A percentile compares a stretch with the other conserved stretches of the same genome.
phyloP scores from a whole-genome alignment of 2,329 filamentous ascomycete species.

The Alternaria ethzedia region DNA sequence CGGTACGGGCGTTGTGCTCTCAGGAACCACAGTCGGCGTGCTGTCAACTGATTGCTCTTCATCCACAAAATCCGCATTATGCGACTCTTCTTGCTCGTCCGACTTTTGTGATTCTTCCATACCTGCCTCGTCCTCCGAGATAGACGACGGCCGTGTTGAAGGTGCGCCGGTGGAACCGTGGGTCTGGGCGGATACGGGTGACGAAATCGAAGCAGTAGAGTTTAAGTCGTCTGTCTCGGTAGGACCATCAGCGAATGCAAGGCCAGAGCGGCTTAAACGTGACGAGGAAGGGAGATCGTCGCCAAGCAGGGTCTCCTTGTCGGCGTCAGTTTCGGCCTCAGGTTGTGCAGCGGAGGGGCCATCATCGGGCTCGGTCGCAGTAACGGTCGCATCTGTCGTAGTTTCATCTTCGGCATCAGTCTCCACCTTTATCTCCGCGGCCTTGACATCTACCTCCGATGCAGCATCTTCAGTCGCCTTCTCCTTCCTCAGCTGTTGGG shows the following conservation, averaged over 20 bases:
- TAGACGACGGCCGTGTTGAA: conserved; percentile 48
- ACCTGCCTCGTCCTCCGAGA: conserved; percentile 46
- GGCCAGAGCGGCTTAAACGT: conserved; percentile 57
- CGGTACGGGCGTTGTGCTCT: conserved; percentile 33
- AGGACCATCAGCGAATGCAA: conserved; percentile 56
- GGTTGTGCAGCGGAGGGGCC: not conserved
- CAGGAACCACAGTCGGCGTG: conserved; percentile 45
- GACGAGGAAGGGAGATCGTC: conserved; percentile 19
- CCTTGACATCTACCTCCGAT: conserved; percentile 6
- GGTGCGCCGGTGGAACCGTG: conserved; percentile 46
- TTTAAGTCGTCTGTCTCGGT: conserved; percentile 44
- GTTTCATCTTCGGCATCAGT: not conserved
- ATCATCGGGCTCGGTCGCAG: conserved; percentile 4
- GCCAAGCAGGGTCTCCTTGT: conserved; percentile 20
- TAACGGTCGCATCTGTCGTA: not conserved
- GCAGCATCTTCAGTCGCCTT: conserved; percentile 17
- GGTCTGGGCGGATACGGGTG: conserved; percentile 48
- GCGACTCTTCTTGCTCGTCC: conserved; percentile 15
- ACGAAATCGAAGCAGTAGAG: conserved; percentile 45
- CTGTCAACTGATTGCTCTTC: conserved; percentile 44
- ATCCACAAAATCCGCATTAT: conserved; percentile 27
- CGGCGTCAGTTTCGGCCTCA: conserved; percentile 9
- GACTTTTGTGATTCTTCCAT: conserved; percentile 25
- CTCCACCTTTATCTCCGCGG: conserved; percentile 1
- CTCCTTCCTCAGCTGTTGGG: conserved; percentile 30